Conservation (phyloP, 495 filamentous ascomycete species). For the Hypoxylon cercidicola region DNA sequence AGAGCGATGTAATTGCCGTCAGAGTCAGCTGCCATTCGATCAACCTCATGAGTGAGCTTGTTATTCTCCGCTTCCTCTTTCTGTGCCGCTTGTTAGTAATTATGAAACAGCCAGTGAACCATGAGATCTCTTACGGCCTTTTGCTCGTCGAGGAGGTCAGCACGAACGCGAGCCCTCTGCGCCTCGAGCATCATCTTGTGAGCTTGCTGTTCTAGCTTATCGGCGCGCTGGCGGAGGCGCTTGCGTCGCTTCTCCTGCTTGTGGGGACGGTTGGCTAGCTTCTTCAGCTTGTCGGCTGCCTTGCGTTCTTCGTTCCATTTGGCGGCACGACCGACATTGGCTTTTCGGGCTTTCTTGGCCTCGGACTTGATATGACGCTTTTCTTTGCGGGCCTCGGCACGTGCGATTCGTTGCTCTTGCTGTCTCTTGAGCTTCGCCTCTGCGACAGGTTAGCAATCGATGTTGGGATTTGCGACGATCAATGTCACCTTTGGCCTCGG, state of each 20-base stretch:
- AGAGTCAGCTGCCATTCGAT: slow-evolving; percentile 29
- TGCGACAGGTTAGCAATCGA: slow-evolving; percentile 22
- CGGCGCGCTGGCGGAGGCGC: slow-evolving; percentile 38
- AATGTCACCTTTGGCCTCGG: slow-evolving; percentile 40
- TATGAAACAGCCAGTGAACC: background rate
- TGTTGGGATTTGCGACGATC: background rate
- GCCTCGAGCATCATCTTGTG: slow-evolving; percentile 37
- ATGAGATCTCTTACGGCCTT: slow-evolving; percentile 15
- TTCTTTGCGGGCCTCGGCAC: slow-evolving; percentile 42
- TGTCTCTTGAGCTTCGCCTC: slow-evolving; percentile 40
- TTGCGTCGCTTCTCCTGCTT: slow-evolving; percentile 48
- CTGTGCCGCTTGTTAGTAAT: slow-evolving; percentile 24
- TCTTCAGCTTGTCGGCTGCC: slow-evolving; percentile 43
- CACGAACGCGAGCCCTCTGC: slow-evolving; percentile 35
- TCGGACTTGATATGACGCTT: slow-evolving; percentile 47
- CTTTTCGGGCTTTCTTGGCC: slow-evolving; percentile 46
- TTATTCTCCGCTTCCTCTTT: slow-evolving; percentile 40
- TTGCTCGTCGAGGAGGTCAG: slow-evolving; percentile 34
- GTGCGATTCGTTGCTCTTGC: slow-evolving; percentile 37
- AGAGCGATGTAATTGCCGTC: slow-evolving; percentile 37
- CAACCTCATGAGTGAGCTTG: slow-evolving; percentile 29
- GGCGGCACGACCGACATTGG: slow-evolving; percentile 39
- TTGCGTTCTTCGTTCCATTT: slow-evolving; percentile 44
- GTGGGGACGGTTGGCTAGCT: slow-evolving; percentile 31
- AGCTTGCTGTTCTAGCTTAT: slow-evolving; percentile 40